Percentiles rank a stretch among this genome's conserved stretches.
Evolutionary conservation across 495 filamentous ascomycete genomes (phyloP).

Genomic region (Aspergillus campestris): DNA sequence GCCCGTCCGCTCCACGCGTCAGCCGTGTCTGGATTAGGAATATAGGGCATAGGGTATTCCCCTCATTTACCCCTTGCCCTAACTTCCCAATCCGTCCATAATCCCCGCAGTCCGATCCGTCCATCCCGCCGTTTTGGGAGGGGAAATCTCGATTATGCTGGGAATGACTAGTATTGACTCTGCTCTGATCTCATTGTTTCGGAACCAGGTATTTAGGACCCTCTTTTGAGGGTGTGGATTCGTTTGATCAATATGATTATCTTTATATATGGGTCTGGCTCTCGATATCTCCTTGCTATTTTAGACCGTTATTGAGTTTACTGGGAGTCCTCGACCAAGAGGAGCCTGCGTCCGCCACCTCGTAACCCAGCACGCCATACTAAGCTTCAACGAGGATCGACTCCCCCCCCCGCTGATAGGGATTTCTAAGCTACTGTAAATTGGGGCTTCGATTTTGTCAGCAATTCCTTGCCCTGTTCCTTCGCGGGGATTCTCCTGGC

Average conservation of each 20-base stretch:
- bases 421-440: conserved; percentile 2
- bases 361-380: too few relatives aligned
- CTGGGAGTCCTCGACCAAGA: too few relatives aligned
- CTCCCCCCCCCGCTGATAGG: neutral
- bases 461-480: conserved; percentile 7
- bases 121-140: neutral
- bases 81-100: conserved; percentile 2
- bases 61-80: conserved; percentile 10
- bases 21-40: conserved; percentile 21
- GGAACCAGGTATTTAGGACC: too few relatives aligned
- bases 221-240: too few relatives aligned
- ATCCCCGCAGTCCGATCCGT: neutral
- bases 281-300: too few relatives aligned
- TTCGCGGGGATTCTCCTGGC: conserved; percentile 4
- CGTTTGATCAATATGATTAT: too few relatives aligned
- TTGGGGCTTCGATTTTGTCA: conserved; percentile 14
- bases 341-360: too few relatives aligned
- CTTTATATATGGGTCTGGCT: too few relatives aligned
- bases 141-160: too few relatives aligned
- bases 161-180: neutral
- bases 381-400: neutral
- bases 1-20: conserved; percentile 15
- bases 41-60: conserved; percentile 24
- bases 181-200: neutral
- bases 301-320: too few relatives aligned